phyloP scores from a whole-genome alignment of 371 early-diverging fungal species.

The Conidiobolus incongruus region DNA sequence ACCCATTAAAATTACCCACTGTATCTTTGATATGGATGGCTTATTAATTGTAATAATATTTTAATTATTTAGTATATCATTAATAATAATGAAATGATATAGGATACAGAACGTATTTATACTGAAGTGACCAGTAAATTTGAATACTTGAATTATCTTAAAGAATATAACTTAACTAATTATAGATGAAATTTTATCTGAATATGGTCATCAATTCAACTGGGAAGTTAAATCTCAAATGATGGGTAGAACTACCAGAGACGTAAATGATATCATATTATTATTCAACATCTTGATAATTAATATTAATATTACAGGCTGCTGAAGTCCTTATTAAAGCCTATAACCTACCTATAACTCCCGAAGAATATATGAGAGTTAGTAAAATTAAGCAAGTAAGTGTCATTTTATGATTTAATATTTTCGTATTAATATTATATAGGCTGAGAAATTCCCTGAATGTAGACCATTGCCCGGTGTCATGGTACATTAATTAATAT shows the following conservation, averaged over 20 bases:
- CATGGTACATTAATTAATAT: slow-evolving; percentile 10
- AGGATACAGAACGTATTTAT: slow-evolving; percentile 76
- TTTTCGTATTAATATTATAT: slow-evolving; percentile 4
- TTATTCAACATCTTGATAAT: neutral
- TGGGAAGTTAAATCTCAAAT: slow-evolving; percentile 59
- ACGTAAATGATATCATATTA: slow-evolving; percentile 31
- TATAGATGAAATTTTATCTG: slow-evolving; percentile 29
- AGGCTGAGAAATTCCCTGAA: slow-evolving; percentile 29
- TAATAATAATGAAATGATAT: slow-evolving; percentile 11
- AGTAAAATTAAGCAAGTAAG: slow-evolving; percentile 20
- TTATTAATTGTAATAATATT: slow-evolving; percentile 14
- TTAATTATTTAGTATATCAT: neutral
- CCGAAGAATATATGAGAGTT: slow-evolving; percentile 49
- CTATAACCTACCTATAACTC: slow-evolving; percentile 44
- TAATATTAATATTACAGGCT: slow-evolving; percentile 18
- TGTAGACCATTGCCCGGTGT: slow-evolving; percentile 48
- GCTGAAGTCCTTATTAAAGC: slow-evolving; percentile 39
- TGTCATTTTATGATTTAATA: neutral
- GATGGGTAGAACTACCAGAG: no score
- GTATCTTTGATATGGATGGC: slow-evolving; percentile 79
- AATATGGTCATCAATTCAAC: slow-evolving; percentile 40
- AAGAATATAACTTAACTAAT: neutral
- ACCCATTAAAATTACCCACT: slow-evolving; percentile 46
- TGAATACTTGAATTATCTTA: no score
- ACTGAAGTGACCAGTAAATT: slow-evolving; percentile 41